These are phyloP conservation scores for Multifurca ochricompacta DNA, from an alignment of 768 basidiomycete genomes.

Conservation along the genomic window DNA sequence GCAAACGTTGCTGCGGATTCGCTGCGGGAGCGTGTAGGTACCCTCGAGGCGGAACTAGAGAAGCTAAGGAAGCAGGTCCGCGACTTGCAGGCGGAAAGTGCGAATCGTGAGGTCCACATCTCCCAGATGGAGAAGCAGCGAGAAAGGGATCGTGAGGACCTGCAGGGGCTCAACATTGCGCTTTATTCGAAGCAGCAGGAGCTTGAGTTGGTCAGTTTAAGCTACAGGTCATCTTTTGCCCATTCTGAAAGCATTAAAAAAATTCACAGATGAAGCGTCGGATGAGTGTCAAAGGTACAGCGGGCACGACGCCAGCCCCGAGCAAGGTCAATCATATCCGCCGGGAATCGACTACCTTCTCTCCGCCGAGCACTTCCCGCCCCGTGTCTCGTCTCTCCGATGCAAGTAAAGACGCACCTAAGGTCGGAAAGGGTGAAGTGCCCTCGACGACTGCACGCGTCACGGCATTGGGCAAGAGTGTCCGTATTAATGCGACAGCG, in stretches of 20 bases:
- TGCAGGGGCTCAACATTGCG: slow-evolving; percentile 81
- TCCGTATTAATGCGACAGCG: slow-evolving; percentile 15
- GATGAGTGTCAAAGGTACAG: slow-evolving; percentile 17
- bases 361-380: slow-evolving; percentile 11
- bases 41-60: slow-evolving; percentile 52
- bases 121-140: slow-evolving; percentile 62
- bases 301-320: slow-evolving; percentile 13
- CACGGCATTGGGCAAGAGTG: slow-evolving; percentile 20
- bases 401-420: slow-evolving; percentile 13
- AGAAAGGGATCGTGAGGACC: slow-evolving; percentile 64
- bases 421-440: slow-evolving; percentile 11
- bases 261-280: slow-evolving; percentile 18
- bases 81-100: slow-evolving; percentile 70
- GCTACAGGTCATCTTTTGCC: not conserved
- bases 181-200: slow-evolving; percentile 94
- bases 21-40: slow-evolving; percentile 41
- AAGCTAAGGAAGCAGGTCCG: slow-evolving; percentile 55
- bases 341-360: slow-evolving; percentile 17
- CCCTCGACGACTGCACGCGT: slow-evolving; percentile 1
- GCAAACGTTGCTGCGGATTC: slow-evolving; percentile 43
- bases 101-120: slow-evolving; percentile 77
- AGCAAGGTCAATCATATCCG: slow-evolving; percentile 15
- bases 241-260: not conserved
- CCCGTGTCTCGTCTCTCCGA: slow-evolving; percentile 21
- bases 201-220: slow-evolving; percentile 65